A percentile compares a stretch with the other conserved stretches of the same genome.
phyloP scores from a whole-genome alignment of 257 asterid genomes.

The Nicotiana knightiana region DNA sequence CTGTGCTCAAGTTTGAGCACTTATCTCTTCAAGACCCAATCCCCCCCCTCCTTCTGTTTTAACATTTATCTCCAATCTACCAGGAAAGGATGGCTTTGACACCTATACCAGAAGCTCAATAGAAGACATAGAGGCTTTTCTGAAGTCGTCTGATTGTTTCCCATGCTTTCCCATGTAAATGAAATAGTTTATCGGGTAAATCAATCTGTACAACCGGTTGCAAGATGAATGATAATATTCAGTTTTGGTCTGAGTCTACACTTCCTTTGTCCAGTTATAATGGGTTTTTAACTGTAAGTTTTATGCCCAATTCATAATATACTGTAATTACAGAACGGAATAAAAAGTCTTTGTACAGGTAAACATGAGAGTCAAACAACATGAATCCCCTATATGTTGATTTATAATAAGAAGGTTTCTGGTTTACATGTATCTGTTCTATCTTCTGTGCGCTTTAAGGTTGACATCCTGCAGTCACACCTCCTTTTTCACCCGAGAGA shows the following conservation, averaged over 20 bases:
- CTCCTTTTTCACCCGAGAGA: no score
- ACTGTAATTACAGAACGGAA: neutral
- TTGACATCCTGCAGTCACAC: neutral
- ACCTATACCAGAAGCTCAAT: constrained; percentile 52
- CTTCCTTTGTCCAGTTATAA: neutral
- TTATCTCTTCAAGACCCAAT: neutral
- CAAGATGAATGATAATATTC: neutral
- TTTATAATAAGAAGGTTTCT: neutral
- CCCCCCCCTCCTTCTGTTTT: neutral
- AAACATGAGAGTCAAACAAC: neutral
- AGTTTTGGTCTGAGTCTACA: constrained; percentile 3
- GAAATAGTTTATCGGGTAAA: neutral
- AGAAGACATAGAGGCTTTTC: constrained; percentile 6
- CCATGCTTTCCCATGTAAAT: neutral
- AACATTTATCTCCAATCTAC: constrained; percentile 6
- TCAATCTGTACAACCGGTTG: neutral
- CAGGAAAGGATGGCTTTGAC: constrained; percentile 45
- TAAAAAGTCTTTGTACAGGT: constrained; percentile 2
- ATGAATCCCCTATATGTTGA: neutral
- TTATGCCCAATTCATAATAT: constrained; percentile 5
- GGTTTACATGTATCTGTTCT: neutral
- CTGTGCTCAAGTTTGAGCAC: neutral
- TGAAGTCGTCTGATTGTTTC: neutral
- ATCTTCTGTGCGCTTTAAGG: neutral
- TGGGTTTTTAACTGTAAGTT: constrained; percentile 11